Evolutionary conservation across 345 rosid species (phyloP).

Genomic region (Carallia pectinifolia): DNA sequence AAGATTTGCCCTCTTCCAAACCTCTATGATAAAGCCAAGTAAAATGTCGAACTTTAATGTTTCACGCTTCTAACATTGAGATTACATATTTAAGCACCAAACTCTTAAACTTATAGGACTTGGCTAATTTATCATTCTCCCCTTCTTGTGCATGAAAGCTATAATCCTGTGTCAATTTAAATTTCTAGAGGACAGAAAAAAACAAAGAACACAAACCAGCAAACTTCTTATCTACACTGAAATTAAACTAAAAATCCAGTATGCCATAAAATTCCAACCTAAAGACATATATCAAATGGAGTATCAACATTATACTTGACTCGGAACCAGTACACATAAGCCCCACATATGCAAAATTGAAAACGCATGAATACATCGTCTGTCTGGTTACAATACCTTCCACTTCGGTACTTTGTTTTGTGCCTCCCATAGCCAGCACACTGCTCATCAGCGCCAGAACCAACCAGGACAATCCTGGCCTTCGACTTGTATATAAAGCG

Average conservation of each 20-base stretch:
- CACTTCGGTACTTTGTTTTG: conserved; percentile 71
- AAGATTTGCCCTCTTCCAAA: no score
- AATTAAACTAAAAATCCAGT: no score
- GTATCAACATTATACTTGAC: background rate
- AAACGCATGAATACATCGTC: background rate
- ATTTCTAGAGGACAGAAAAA: background rate
- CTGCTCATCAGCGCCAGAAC: conserved; percentile 97
- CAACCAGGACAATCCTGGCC: conserved; percentile 78
- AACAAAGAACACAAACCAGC: background rate
- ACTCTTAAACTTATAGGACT: no score
- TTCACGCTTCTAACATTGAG: no score
- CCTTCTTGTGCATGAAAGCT: no score
- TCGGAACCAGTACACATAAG: no score
- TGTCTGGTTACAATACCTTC: conserved; percentile 46
- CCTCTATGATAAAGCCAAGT: no score
- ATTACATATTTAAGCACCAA: no score
- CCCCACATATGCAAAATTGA: background rate
- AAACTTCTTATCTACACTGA: background rate
- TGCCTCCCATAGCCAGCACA: conserved; percentile 99
- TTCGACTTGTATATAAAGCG: conserved; percentile 50
- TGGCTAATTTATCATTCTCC: no score
- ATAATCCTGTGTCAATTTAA: background rate
- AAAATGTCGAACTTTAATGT: no score
- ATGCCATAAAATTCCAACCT: background rate
- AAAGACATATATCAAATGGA: background rate